Conservation (phyloP, 1,284 basidiomycete genomes). For the Cutaneotrichosporon dermatis region DNA sequence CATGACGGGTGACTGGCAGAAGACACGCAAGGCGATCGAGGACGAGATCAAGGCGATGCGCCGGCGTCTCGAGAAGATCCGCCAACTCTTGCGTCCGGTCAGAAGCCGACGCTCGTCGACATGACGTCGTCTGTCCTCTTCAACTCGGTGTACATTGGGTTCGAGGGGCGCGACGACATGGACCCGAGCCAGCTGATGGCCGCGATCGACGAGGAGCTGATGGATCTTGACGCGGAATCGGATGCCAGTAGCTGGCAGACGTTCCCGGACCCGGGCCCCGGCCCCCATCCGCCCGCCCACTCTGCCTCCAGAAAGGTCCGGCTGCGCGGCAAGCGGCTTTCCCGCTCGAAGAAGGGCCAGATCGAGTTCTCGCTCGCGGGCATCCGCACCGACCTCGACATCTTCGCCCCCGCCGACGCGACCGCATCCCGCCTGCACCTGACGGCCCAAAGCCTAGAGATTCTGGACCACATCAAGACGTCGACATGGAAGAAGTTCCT, state of each 20-base stretch:
- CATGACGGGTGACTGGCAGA: conserved; percentile 92
- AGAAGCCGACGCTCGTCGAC: conserved; percentile 80
- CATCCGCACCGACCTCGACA: conserved; percentile 62
- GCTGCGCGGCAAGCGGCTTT: conserved; percentile 52
- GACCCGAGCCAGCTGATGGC: conserved; percentile 74
- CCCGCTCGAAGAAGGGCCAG: conserved; percentile 70
- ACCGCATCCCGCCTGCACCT: conserved; percentile 64
- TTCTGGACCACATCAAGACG: conserved; percentile 94
- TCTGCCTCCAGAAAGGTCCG: no score
- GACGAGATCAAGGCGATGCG: conserved; percentile 84
- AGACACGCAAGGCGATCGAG: conserved; percentile 80
- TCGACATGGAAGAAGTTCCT: conserved; percentile 98
- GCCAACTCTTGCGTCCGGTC: conserved; percentile 90
- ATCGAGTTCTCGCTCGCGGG: conserved; percentile 78
- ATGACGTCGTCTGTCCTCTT: conserved; percentile 66
- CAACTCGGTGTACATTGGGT: conserved; percentile 87
- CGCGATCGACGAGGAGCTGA: conserved; percentile 83
- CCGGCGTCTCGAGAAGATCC: conserved; percentile 78
- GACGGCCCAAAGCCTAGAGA: conserved; percentile 70
- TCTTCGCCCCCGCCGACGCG: conserved; percentile 57
- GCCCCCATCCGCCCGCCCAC: conserved; percentile 13
- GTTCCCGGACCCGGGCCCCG: conserved; percentile 47
- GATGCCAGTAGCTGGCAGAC: conserved; percentile 76
- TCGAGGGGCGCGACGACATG: conserved; percentile 61
- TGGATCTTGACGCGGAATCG: conserved; percentile 61